Evolutionary conservation across 2,329 filamentous ascomycete genomes (phyloP), one percentile per base, ranked within the genome.

Genomic region (Shiraia bambusicola): DNA sequence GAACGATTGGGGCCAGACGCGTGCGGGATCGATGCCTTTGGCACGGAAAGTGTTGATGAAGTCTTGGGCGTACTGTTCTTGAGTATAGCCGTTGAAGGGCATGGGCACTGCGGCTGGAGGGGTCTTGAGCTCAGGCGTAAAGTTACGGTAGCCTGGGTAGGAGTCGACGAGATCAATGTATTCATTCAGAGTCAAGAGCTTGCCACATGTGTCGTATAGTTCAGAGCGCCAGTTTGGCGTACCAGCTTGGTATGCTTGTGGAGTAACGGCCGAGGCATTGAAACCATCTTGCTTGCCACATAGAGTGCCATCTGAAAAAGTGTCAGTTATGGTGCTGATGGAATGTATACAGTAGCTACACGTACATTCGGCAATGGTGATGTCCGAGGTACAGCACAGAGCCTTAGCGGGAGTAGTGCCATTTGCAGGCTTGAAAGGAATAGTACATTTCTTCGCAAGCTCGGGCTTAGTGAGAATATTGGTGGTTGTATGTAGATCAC

Each of bases 401-500:
- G 52, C 52, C 26, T 49, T 49, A 8, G 52, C 52, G 2, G 45
- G 36, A 9, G 44, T 15, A 9, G 52, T 55, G 3, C 19, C 49
- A 12, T 65, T 64, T 4, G 80, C 76, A 0, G 83, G 79, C n/a
- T 64, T 66, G 66, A 87, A 87, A 0, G 81, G 82, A 37, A 67
- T 62, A 2, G 76, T 79, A 69, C 83, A 86, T 68, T 86, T 86
- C 39, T 75, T 75, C 45, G 79, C 81, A 35, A 86, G 77, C 50
- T 79, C 76, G 9, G 83, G 80, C 35, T 77, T 73, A 34, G 73
- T 64, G 49, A 86, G 74, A 59, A 87, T 84, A 69, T 87, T 79
- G 59, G 83, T 86, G 7, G 83, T 86, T 15, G 79, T 82, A 70
- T 86, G 82, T 28, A 86, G 68, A 55, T 86, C 83, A 66, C 83